These are phyloP conservation scores for Trematosphaeria pertusa DNA, from an alignment of 2,329 filamentous ascomycete genomes.

Conservation along the genomic window DNA sequence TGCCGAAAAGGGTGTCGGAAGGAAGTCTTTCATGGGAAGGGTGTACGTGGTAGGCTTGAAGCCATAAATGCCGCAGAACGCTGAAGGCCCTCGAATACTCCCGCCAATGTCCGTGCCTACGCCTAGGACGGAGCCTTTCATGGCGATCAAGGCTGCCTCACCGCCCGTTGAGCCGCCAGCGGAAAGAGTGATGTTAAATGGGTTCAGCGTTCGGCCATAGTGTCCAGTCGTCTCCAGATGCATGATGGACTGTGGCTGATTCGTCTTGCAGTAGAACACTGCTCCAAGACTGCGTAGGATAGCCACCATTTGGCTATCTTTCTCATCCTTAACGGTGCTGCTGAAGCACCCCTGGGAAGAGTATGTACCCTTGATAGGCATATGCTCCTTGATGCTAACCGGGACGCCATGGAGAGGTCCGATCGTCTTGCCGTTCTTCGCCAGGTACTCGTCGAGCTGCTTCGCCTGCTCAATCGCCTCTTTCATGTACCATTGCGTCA, in stretches of 20 bases:
- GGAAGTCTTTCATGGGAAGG: slow-evolving; percentile 52
- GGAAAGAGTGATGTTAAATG: slow-evolving; percentile 59
- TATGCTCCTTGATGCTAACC: slow-evolving; percentile 60
- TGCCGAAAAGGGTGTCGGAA: slow-evolving; percentile 51
- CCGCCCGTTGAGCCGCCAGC: slow-evolving; percentile 63
- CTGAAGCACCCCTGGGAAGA: slow-evolving; percentile 58
- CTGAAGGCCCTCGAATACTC: slow-evolving; percentile 33
- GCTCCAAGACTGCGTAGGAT: slow-evolving; percentile 58
- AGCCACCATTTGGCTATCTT: slow-evolving; percentile 58
- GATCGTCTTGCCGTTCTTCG: slow-evolving; percentile 45
- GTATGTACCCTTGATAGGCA: slow-evolving; percentile 57
- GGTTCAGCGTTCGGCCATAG: slow-evolving; percentile 62
- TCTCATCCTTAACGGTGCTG: slow-evolving; percentile 55
- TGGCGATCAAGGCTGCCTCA: slow-evolving; percentile 62
- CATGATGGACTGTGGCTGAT: slow-evolving; percentile 62
- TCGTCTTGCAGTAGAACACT: slow-evolving; percentile 61
- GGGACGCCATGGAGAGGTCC: slow-evolving; percentile 61
- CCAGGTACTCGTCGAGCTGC: slow-evolving; percentile 51
- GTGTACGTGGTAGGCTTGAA: slow-evolving; percentile 54
- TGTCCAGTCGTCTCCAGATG: slow-evolving; percentile 61
- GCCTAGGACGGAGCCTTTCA: slow-evolving; percentile 61
- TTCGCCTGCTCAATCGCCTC: slow-evolving; percentile 48
- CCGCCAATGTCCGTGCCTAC: slow-evolving; percentile 47
- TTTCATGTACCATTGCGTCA: slow-evolving; percentile 37
- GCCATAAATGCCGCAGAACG: slow-evolving; percentile 41